phyloP scores from a whole-genome alignment of 805 yeast species.

The Hermanozyma aechmeae region DNA sequence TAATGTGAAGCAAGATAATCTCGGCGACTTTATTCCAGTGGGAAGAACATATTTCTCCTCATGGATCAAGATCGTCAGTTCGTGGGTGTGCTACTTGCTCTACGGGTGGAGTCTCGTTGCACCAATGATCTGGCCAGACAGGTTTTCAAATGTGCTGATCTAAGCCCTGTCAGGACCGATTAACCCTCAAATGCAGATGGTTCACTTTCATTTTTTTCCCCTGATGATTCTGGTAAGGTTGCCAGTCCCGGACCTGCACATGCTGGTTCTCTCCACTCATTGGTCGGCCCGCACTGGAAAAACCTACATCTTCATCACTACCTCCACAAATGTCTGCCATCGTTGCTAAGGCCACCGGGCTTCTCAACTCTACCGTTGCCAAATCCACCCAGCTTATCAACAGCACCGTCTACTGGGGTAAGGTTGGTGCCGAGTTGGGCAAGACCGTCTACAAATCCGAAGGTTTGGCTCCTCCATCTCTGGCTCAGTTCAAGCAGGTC shows the following conservation, averaged over 20 bases:
- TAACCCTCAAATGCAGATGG: no score
- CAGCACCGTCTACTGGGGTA: slow-evolving; percentile 71
- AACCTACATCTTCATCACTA: no score
- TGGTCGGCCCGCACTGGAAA: no score
- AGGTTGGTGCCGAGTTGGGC: slow-evolving; percentile 54
- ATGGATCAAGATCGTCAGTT: slow-evolving; percentile 86
- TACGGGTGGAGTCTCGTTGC: slow-evolving; percentile 91
- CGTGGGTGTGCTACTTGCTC: slow-evolving; percentile 83
- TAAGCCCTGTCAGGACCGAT: no score
- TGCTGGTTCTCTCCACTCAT: no score
- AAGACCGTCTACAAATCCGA: slow-evolving; percentile 84
- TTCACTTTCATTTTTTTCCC: no score
- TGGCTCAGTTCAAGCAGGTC: slow-evolving; percentile 66
- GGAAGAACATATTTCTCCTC: slow-evolving; percentile 94
- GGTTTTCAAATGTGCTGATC: no score
- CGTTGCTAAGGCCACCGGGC: slow-evolving; percentile 29
- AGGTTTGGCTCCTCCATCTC: slow-evolving; percentile 85
- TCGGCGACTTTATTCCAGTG: slow-evolving; percentile 89
- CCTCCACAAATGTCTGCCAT: slow-evolving; percentile 39
- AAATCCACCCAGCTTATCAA: slow-evolving; percentile 34
- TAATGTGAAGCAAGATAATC: slow-evolving; percentile 75
- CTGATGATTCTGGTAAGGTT: no score
- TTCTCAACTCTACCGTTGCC: slow-evolving; percentile 25
- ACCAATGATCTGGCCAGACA: slow-evolving; percentile 83
- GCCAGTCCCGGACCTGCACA: no score